Evolutionary conservation across 768 basidiomycete genomes (phyloP), one percentile per base, ranked within the genome.

Genomic region (Leccinum boreale): DNA sequence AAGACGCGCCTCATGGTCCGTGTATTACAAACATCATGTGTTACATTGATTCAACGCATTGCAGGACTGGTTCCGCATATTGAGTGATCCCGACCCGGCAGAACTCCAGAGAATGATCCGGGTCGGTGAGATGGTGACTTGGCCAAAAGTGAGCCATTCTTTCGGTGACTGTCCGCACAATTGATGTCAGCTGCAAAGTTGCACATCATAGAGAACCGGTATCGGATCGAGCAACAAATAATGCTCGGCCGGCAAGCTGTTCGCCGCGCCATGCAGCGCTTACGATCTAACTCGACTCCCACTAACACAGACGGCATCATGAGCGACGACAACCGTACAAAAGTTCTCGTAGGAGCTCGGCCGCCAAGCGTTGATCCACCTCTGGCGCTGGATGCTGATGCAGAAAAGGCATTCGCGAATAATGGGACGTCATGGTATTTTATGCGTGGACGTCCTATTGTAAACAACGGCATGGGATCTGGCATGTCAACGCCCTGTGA

Each of bases 141-240:
- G 94, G 94, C 96, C 97, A 0, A 98, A 96, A 78, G 91, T 96
- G 62, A 57, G 76, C 52, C 4, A 14, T 55, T 24, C 11, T 24
- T 11, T 23, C 8, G n/a, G 21, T 1, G 5, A n/a, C 54, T 39
- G 42, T 36, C 17, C 46, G 10, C 17, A 17, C 3, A 50, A 58
- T 53, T 68, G 36, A 70, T 49, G 23, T 57, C 17, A 6, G n/a
- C 8, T 51, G 9, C 46, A 48, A 50, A 95, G 94, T 75, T 97
- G 14, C 93, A 92, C 65, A 98, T 98, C 84, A 91, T 98, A 58
- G 85, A 89, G 68, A 98, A 98, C 70, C 82, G 96, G n/a, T 80
- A 85, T 62, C 83, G 84, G 9, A 78, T 92, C n/a, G 89, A 97
- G 72, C 86, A 85, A 55, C 87, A 93, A 64, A 91, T 97, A 50